These are phyloP conservation scores for Setaria viridis DNA, from an alignment of 202 grass and related monocot genomes.

Conservation along the genomic window DNA sequence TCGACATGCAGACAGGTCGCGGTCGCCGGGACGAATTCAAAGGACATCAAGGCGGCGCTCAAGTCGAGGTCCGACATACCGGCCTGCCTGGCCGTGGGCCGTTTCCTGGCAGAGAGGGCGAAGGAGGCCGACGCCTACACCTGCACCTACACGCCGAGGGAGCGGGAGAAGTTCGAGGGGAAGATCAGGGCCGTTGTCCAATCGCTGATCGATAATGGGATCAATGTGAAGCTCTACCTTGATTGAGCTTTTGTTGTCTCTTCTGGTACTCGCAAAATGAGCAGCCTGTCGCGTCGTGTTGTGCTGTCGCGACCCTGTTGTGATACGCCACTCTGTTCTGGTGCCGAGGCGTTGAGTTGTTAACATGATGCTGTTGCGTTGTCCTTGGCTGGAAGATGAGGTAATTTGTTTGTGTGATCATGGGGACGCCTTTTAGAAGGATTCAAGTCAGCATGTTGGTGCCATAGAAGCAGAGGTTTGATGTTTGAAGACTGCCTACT, in stretches of 20 bases:
- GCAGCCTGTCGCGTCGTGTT: not conserved
- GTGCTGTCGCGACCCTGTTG: not conserved
- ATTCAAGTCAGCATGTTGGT: not conserved
- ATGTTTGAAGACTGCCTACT: no score
- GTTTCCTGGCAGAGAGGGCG: slow-evolving; percentile 78
- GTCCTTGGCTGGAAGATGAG: not conserved
- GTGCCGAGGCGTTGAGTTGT: not conserved
- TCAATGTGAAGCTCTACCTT: slow-evolving; percentile 93
- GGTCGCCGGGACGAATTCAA: slow-evolving; percentile 89
- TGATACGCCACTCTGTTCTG: not conserved
- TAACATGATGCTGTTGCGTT: not conserved
- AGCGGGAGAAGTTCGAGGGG: slow-evolving; percentile 83
- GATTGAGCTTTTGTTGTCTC: slow-evolving; percentile 56
- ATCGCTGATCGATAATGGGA: slow-evolving; percentile 84
- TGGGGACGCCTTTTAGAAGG: not conserved
- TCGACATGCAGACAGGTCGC: slow-evolving; percentile 93
- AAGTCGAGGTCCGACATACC: slow-evolving; percentile 79
- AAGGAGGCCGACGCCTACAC: slow-evolving; percentile 90
- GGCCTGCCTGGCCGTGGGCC: slow-evolving; percentile 78
- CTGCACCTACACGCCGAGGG: slow-evolving; percentile 84
- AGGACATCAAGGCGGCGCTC: slow-evolving; percentile 82
- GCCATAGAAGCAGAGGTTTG: not conserved
- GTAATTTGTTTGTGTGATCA: not conserved
- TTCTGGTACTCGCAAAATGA: not conserved
- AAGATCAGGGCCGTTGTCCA: slow-evolving; percentile 93